phyloP scores from a whole-genome alignment of 306 rosid genomes.

The Ormosia semicastrata region DNA sequence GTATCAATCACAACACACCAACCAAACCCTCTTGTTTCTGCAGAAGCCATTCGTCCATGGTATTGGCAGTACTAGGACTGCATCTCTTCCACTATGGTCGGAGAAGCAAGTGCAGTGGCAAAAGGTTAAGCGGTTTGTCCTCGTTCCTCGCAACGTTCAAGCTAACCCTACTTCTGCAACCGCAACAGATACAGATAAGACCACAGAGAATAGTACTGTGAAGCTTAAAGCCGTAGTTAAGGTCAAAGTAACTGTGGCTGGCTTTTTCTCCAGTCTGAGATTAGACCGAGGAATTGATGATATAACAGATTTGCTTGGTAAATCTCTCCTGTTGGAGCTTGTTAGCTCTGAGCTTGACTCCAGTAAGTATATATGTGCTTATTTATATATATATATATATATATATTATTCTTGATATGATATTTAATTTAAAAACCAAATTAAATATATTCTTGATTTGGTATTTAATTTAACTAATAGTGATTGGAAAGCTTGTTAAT shows the following conservation, averaged over 20 bases:
- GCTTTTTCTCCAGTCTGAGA: slow-evolving; percentile 48
- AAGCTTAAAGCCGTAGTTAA: slow-evolving; percentile 33
- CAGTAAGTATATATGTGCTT: slow-evolving; percentile 31
- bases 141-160: slow-evolving; percentile 2
- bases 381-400: neutral
- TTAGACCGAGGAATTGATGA: slow-evolving; percentile 50
- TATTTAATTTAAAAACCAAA: no score
- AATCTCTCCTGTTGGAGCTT: slow-evolving; percentile 62
- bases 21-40: slow-evolving; percentile 17
- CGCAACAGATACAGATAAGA: neutral
- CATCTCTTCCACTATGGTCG: slow-evolving; percentile 22
- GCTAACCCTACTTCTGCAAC: neutral
- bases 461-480: neutral
- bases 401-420: neutral
- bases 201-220: neutral
- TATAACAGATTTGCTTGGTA: slow-evolving; percentile 64
- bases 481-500: no score
- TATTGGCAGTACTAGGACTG: neutral
- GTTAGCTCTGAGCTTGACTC: slow-evolving; percentile 44
- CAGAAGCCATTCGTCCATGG: neutral
- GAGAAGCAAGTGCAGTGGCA: neutral
- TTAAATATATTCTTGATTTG: neutral
- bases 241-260: slow-evolving; percentile 32
- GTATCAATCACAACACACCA: neutral
- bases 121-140: neutral